Evolutionary conservation across 768 basidiomycete genomes (phyloP), one percentile per base, ranked within the genome.

Genomic region (Mycena galericulata): DNA sequence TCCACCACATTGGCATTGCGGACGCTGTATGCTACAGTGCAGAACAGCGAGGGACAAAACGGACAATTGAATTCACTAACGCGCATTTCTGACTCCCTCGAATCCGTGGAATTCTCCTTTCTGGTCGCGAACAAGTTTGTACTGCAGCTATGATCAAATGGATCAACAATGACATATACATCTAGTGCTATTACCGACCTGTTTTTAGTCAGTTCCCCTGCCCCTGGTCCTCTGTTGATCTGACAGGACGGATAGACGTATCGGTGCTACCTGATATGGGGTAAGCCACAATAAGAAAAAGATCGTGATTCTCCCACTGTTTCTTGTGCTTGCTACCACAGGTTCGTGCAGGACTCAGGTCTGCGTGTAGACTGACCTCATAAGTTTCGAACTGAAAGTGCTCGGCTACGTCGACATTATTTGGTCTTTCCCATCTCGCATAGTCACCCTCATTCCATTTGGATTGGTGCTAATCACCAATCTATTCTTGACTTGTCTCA

Each of bases 261-360:
- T 22, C 46, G 59, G 24, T 60, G 59, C 34, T 60, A 60, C 27
- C 15, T 60, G 3, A 60, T 60, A 22, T 60, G 59, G 59, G 32
- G 34, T 46, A 17, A 36, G 15, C 30, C n/a, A n/a, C n/a, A n/a
- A 27, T 3, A 60, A 40, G 17, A 60, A 60, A 60, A 24, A 41
- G 40, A 32, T 60, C 9, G 47, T 60, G 22, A 20, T 18, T 8
- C 24, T 36, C 4, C 59, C 59, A 7, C 14, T 49, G 22, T 7
- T 60, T 29, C 36, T 60, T 8, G 12, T 36, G 7, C 5, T 60
- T n/a, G 4, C 15, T 15, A 38, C 14, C 14, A 49, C 46, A 17
- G 34, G 59, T 60, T n/a, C 11, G 46, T 47, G 12, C 20, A n/a
- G 20, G 18, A 12, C 29, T 30, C 3, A 18, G 4, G 4, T 53